A percentile compares a stretch with the other conserved stretches of the same genome.
Evolutionary conservation across 106 monocot species (phyloP).

Genomic region (Dendrobium catenatum): DNA sequence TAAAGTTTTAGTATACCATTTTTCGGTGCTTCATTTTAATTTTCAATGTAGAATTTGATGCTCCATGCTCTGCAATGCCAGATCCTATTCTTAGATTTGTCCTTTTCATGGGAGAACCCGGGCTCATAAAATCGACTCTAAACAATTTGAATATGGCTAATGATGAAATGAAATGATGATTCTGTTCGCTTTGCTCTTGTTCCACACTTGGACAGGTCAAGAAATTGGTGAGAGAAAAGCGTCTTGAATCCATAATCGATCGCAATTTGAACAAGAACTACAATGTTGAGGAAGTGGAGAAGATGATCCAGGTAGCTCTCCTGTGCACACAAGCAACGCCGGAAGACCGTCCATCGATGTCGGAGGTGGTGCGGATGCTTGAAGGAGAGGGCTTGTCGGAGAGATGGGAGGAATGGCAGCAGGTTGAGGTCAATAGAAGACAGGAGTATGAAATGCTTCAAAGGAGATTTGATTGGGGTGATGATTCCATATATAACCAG

Average conservation of each 20-base stretch:
- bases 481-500: conserved; percentile 67
- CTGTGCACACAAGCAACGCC: conserved; percentile 66
- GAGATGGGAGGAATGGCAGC: conserved; percentile 84
- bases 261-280: conserved; percentile 52
- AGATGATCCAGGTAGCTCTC: conserved; percentile 64
- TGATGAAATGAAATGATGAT: not conserved
- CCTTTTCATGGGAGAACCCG: not conserved
- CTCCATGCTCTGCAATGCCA: too few species aligned
- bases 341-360: conserved; percentile 67
- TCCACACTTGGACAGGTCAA: conserved; percentile 47
- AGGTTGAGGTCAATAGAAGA: conserved; percentile 70
- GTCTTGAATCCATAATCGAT: conserved; percentile 69
- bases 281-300: conserved; percentile 57
- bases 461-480: conserved; percentile 71
- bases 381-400: conserved; percentile 73
- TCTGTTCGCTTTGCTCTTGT: not conserved
- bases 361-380: conserved; percentile 72
- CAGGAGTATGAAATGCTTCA: conserved; percentile 70
- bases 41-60: too few species aligned
- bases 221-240: conserved; percentile 73
- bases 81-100: too few species aligned
- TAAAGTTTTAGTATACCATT: too few species aligned
- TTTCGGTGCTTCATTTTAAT: too few species aligned
- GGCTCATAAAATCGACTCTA: not conserved
- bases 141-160: not conserved